Evolutionary conservation across 2,329 filamentous ascomycete species (phyloP).

Genomic region (Chaetomium olivaceum): DNA sequence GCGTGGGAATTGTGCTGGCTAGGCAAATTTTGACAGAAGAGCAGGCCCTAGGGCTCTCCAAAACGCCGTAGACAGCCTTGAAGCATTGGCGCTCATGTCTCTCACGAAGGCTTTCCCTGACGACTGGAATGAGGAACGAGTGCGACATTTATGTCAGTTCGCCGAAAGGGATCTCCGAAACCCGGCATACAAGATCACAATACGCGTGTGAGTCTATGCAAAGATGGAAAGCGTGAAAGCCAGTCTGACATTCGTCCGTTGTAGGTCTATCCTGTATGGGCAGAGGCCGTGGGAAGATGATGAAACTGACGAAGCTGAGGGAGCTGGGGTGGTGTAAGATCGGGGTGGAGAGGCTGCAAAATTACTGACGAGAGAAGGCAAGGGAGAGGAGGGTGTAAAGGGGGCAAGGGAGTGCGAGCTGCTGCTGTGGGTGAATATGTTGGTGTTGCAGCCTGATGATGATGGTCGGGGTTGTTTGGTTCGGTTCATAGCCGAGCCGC

Average conservation of each 20-base stretch:
- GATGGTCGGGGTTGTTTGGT: too few relatives aligned
- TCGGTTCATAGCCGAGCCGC: not conserved
- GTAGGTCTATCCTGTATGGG: not conserved
- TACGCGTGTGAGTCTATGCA: conserved; percentile 15
- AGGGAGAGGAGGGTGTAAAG: too few relatives aligned
- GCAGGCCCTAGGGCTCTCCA: not conserved
- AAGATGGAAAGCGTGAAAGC: not conserved
- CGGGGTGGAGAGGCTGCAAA: too few relatives aligned
- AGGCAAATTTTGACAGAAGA: not conserved
- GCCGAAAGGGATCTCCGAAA: conserved; percentile 23
- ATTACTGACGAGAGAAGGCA: too few relatives aligned
- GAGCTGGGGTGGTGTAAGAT: too few relatives aligned
- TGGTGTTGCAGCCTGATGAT: too few relatives aligned
- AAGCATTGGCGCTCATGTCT: conserved; percentile 10
- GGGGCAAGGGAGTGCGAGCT: too few relatives aligned
- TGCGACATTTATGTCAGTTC: conserved; percentile 1
- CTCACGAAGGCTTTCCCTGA: conserved; percentile 15
- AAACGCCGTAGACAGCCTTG: not conserved
- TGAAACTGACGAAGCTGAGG: too few relatives aligned
- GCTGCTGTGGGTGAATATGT: too few relatives aligned
- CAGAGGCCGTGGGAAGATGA: not conserved
- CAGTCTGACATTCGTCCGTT: not conserved
- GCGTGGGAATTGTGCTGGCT: not conserved
- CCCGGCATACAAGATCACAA: conserved; percentile 5
- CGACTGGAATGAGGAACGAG: conserved; percentile 24